Percentiles rank a stretch among this genome's conserved stretches.
phyloP scores from a whole-genome alignment of 1,284 basidiomycete genomes.

The Lentinula novae-zelandiae region DNA sequence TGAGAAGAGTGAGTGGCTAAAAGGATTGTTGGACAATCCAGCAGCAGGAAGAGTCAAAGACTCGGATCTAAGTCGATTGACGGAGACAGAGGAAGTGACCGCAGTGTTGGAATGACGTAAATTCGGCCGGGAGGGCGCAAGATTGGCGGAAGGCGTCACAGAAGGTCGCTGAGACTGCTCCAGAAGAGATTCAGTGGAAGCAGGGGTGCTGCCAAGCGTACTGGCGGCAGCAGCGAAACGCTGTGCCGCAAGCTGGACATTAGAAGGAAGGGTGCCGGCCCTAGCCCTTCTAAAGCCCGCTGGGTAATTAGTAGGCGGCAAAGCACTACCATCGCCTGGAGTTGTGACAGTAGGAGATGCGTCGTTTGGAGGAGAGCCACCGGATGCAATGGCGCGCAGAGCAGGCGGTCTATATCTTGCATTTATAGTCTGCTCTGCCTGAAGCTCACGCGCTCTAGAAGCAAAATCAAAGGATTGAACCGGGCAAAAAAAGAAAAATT shows the following conservation, averaged over 20 bases:
- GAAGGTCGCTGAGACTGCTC: constrained; percentile 54
- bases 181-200: constrained; percentile 61
- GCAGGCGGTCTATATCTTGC: constrained; percentile 76
- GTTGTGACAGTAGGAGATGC: constrained; percentile 48
- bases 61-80: constrained; percentile 84
- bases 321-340: constrained; percentile 50
- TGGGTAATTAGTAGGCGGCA: constrained; percentile 70
- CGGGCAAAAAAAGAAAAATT: constrained; percentile 14
- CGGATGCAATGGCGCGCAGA: constrained; percentile 66
- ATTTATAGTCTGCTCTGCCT: constrained; percentile 66
- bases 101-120: constrained; percentile 67
- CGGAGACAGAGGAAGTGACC: constrained; percentile 48
- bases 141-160: constrained; percentile 37
- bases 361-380: constrained; percentile 71
- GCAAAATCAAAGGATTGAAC: constrained; percentile 17
- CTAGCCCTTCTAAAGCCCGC: constrained; percentile 81
- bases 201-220: constrained; percentile 48
- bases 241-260: constrained; percentile 82
- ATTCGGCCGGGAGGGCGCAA: constrained; percentile 56
- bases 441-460: constrained; percentile 74
- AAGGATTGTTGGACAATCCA: constrained; percentile 74
- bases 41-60: constrained; percentile 79
- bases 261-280: constrained; percentile 85
- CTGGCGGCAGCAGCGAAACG: constrained; percentile 69
- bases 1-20: constrained; percentile 83